Conservation (phyloP, 2,329 filamentous ascomycete species). For the Ophiostoma populinum region DNA sequence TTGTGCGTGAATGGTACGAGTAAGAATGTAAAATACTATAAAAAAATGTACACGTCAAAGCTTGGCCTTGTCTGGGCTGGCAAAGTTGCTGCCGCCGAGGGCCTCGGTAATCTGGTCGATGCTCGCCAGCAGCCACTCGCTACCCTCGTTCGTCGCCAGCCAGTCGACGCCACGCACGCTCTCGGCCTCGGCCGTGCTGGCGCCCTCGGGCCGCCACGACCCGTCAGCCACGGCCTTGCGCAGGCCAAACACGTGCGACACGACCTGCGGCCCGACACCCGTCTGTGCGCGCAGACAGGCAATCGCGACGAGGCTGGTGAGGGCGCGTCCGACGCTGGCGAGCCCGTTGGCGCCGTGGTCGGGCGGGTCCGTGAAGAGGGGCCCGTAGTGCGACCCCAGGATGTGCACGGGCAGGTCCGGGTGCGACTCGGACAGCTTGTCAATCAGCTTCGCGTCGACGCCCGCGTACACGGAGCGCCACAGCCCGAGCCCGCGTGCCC, state of each 20-base stretch:
- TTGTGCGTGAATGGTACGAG: too few relatives aligned
- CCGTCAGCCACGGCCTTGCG: slow-evolving; percentile 60
- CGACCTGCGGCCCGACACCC: slow-evolving; percentile 66
- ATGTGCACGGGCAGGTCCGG: slow-evolving; percentile 73
- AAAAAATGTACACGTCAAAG: too few relatives aligned
- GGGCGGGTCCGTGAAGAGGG: slow-evolving; percentile 52
- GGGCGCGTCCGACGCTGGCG: slow-evolving; percentile 44
- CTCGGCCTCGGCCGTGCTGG: slow-evolving; percentile 18
- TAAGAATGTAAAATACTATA: too few relatives aligned
- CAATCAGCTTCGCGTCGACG: slow-evolving; percentile 52
- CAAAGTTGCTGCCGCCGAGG: slow-evolving; percentile 16
- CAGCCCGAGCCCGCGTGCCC: slow-evolving; percentile 41
- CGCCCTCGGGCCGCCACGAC: slow-evolving; percentile 24
- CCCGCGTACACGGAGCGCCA: slow-evolving; percentile 68
- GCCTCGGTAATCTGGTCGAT: slow-evolving; percentile 41
- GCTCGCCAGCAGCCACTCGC: slow-evolving; percentile 41
- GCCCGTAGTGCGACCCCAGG: slow-evolving; percentile 55
- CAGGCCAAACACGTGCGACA: slow-evolving; percentile 67
- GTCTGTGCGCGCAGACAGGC: slow-evolving; percentile 62
- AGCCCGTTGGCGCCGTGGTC: slow-evolving; percentile 23
- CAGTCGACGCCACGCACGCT: slow-evolving; percentile 35
- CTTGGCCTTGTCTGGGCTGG: too few relatives aligned
- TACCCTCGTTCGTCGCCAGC: slow-evolving; percentile 49
- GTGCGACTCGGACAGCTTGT: slow-evolving; percentile 56
- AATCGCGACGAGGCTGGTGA: slow-evolving; percentile 59